Evolutionary conservation across 495 filamentous ascomycete genomes (phyloP).

Genomic region (Astrothelium macrocarpum): DNA sequence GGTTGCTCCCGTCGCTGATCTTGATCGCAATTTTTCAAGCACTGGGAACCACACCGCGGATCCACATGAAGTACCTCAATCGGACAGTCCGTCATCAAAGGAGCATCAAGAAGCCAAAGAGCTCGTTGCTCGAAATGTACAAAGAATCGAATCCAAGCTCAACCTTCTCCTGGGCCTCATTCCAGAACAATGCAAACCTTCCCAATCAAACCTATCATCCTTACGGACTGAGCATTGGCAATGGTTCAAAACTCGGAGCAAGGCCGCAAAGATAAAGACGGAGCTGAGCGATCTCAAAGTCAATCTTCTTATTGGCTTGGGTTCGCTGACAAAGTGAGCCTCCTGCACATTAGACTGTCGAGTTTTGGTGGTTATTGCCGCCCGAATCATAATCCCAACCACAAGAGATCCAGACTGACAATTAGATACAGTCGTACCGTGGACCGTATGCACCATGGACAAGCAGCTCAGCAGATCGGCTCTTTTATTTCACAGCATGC

Average conservation of each 20-base stretch:
- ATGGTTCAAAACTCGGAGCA: not conserved
- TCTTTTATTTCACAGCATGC: not conserved
- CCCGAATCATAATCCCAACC: not conserved
- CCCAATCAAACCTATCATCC: not conserved
- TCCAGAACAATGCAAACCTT: not conserved
- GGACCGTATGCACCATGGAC: not conserved
- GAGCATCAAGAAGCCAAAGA: not conserved
- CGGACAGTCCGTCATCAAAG: not conserved
- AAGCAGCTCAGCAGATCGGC: not conserved
- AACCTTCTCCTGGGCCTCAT: not conserved
- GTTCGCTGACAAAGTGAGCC: not conserved
- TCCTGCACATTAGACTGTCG: not conserved
- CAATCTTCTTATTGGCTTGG: constrained; percentile 1
- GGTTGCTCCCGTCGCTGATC: constrained; percentile 4
- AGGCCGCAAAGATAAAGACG: not conserved
- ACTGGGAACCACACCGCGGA: not conserved
- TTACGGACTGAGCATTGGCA: not conserved
- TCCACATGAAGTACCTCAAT: not conserved
- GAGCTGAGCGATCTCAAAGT: constrained; percentile 3
- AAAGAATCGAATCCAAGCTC: constrained; percentile 2
- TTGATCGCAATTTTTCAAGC: not conserved
- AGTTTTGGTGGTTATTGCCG: not conserved
- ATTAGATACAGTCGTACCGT: not conserved
- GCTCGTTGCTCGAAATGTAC: constrained; percentile 3
- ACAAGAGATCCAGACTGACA: constrained; percentile 1